Percentiles rank a stretch among this genome's conserved stretches.
These are phyloP conservation scores for Penstemon barbatus DNA, from an alignment of 257 asterid species.

Conservation along the genomic window DNA sequence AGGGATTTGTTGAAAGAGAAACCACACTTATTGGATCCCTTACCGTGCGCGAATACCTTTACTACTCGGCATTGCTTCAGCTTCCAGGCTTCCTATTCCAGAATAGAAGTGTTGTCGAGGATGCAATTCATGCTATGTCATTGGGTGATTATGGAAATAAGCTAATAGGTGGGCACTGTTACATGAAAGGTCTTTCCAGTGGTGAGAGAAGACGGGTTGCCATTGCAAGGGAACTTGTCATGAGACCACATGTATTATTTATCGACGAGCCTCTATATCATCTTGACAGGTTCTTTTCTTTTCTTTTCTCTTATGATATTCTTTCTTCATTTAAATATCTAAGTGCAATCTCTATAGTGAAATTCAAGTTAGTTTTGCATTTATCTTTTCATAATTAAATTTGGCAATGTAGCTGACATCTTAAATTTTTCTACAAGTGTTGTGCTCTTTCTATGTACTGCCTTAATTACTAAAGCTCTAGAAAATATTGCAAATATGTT, in stretches of 20 bases:
- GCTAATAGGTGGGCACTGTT: conserved; percentile 95
- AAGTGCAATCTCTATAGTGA: background rate
- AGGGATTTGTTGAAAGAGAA: conserved; percentile 96
- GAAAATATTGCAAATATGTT: too few relatives aligned
- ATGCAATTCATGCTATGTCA: conserved; percentile 89
- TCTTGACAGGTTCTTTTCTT: conserved; percentile 77
- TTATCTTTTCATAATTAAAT: background rate
- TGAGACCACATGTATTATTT: conserved; percentile 86
- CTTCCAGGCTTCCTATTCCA: conserved; percentile 80
- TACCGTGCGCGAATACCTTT: conserved; percentile 98
- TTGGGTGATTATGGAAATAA: conserved; percentile 87
- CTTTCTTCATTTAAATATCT: background rate
- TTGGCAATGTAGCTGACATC: background rate
- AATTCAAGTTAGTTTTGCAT: background rate
- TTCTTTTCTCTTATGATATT: background rate
- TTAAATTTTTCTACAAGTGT: background rate
- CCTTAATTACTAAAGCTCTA: background rate
- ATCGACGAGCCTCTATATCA: conserved; percentile 98
- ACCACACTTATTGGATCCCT: conserved; percentile 87
- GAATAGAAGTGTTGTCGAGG: conserved; percentile 82
- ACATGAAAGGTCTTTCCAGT: conserved; percentile 84
- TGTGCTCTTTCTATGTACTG: background rate
- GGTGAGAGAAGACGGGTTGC: conserved; percentile 96
- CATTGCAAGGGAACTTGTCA: conserved; percentile 97
- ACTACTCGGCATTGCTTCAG: conserved; percentile 96